Base-by-base conservation (phyloP, 768 basidiomycete genomes). In the Favolaschia claudopus region DNA sequence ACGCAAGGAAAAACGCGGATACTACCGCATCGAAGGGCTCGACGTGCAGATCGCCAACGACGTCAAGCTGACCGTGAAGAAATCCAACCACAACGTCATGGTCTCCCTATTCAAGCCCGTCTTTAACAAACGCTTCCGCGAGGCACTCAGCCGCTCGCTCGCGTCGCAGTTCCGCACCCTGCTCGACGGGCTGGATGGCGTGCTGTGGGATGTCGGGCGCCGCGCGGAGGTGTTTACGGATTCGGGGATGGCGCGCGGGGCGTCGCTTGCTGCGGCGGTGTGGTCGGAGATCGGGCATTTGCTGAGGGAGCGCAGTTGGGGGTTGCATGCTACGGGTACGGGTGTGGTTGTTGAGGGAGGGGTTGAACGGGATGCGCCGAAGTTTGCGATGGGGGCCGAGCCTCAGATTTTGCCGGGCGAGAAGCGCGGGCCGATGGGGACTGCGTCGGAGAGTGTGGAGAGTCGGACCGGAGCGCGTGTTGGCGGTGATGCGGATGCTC, bases 351-450 rank as follows among this genome's bases (percentile, higher is more conserved):
- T 84, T 42, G 82, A 86, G 65, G 22, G 19, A 15, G 38, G 82
- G 32, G 59, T 61, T 0, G 55, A 63, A 24, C 43, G 15, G 36
- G 71, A 67, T 3, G 70, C 72, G 34, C 74, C 68, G 15, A 69
- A 69, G 36, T 61, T 64, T 14, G 70, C 89, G 0, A 73, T 91
- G 74, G 90, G 90, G 1, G 87, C 82, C 7, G 89, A 89, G 72
- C 90, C 90, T 31, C 90, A 92, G 77, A 83, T 92, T 29, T 70
- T 91, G n/a, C 71, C 81, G 25, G 86, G 88, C 0, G 82, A 85
- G 65, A 90, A 91, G 77, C 79, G 74, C 3, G 90, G 89, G 0
- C 90, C 90, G 0, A 66, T 84, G 31, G 89, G 85, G 3, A 84
- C 76, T 4, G 78, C 78, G 12, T 46, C 58, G 65, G 53, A 42